A percentile compares a stretch with the other conserved stretches of the same genome.
phyloP scores from a whole-genome alignment of 1,284 basidiomycete genomes.

The Fomitopsis palustris region DNA sequence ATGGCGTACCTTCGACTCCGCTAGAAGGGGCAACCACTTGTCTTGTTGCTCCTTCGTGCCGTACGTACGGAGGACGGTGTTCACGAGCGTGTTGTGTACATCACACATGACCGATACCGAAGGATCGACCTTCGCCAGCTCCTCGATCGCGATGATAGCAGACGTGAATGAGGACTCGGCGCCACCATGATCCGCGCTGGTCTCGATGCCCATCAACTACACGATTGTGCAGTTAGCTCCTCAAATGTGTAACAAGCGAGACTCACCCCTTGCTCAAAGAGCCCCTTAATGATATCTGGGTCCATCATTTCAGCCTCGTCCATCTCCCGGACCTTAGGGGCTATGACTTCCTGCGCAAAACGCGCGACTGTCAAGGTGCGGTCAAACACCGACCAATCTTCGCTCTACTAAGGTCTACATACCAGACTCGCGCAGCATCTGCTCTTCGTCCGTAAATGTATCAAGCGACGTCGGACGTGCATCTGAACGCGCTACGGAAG shows the following conservation, averaged over 20 bases:
- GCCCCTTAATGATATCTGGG: conserved; percentile 79
- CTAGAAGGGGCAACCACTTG: conserved; percentile 85
- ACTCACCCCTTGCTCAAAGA: conserved; percentile 94
- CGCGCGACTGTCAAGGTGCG: conserved; percentile 57
- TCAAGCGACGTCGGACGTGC: conserved; percentile 57
- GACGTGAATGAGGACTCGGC: conserved; percentile 91
- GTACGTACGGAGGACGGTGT: conserved; percentile 91
- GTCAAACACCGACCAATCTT: neutral
- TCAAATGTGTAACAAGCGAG: neutral
- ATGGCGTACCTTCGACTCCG: conserved; percentile 66
- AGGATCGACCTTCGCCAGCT: conserved; percentile 94
- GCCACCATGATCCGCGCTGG: conserved; percentile 79
- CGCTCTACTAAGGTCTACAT: conserved; percentile 14
- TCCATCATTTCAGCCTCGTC: conserved; percentile 98
- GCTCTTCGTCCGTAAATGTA: conserved; percentile 87
- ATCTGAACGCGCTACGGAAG: conserved; percentile 13
- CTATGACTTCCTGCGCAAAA: conserved; percentile 88
- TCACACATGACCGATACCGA: conserved; percentile 97
- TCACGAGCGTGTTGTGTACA: conserved; percentile 98
- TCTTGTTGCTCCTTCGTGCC: conserved; percentile 84
- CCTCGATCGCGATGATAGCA: conserved; percentile 96
- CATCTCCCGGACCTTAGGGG: conserved; percentile 93
- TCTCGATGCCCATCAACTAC: conserved; percentile 97
- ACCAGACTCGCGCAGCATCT: conserved; percentile 89
- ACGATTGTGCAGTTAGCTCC: neutral